Percentiles rank a stretch among this genome's conserved stretches.
phyloP scores from a whole-genome alignment of 768 basidiomycete species.

The Auriscalpium microsporum region DNA sequence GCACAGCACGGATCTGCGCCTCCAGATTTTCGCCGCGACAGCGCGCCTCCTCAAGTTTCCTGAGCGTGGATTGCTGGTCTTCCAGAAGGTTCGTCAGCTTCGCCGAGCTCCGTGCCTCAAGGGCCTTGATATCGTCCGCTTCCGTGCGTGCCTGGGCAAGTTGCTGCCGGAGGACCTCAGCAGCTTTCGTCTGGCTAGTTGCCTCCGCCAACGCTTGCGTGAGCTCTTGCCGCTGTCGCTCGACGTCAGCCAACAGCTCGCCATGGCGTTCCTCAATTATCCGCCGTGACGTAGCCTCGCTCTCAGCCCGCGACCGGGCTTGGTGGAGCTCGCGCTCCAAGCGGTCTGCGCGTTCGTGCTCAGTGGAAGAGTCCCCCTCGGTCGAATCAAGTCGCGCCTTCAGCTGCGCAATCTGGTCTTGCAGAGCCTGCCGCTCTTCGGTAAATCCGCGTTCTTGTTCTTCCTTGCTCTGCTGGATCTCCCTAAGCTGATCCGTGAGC shows the following conservation, averaged over 20 bases:
- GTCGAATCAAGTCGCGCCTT: constrained; percentile 34
- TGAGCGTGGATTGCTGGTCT: constrained; percentile 66
- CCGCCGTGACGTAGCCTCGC: constrained; percentile 50
- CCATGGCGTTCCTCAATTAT: constrained; percentile 57
- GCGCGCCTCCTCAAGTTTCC: constrained; percentile 68
- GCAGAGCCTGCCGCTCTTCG: constrained; percentile 47
- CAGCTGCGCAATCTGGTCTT: constrained; percentile 50
- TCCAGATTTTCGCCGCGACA: constrained; percentile 68
- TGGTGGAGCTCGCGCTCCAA: constrained; percentile 61
- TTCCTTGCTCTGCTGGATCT: constrained; percentile 44
- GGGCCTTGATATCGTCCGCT: constrained; percentile 56
- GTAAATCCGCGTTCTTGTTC: constrained; percentile 51
- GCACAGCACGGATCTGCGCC: constrained; percentile 60
- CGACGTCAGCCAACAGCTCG: constrained; percentile 47
- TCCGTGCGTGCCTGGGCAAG: constrained; percentile 52
- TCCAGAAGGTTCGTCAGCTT: constrained; percentile 61
- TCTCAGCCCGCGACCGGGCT: constrained; percentile 53
- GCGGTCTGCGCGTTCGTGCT: constrained; percentile 44
- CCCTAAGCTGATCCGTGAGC: constrained; percentile 57
- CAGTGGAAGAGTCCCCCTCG: constrained; percentile 30
- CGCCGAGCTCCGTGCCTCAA: constrained; percentile 55
- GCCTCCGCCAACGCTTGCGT: constrained; percentile 56
- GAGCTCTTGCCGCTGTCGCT: constrained; percentile 45
- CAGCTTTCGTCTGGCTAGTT: constrained; percentile 52
- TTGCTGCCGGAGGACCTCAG: constrained; percentile 55